phyloP scores from a whole-genome alignment of 2,329 filamentous ascomycete species.

The Aspergillus ochraceoroseus region DNA sequence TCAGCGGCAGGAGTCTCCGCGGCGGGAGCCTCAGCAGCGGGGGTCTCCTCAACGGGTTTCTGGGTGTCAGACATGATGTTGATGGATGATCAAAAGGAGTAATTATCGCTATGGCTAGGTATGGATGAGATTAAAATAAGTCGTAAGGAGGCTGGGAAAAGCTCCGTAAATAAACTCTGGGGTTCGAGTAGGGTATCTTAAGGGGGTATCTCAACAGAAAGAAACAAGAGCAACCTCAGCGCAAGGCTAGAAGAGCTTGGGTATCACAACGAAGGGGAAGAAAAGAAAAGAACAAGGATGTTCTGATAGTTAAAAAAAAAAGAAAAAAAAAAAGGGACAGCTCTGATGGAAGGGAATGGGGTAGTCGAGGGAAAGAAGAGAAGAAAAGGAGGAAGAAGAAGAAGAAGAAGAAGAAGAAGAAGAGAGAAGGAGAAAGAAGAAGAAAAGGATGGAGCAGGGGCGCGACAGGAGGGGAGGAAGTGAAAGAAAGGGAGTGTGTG shows the following conservation, averaged over 20 bases:
- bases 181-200: constrained; percentile 25
- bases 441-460: constrained; percentile 27
- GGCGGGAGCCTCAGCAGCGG: constrained; percentile 41
- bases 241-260: constrained; percentile 38
- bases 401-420: constrained; percentile 26
- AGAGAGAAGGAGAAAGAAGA: constrained; percentile 23
- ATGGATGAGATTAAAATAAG: constrained; percentile 19
- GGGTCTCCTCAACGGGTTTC: constrained; percentile 63
- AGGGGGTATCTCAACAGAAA: constrained; percentile 36
- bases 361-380: too few relatives aligned
- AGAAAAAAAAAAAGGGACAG: constrained; percentile 22
- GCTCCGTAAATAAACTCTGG: constrained; percentile 19
- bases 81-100: constrained; percentile 19
- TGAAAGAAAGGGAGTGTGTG: constrained; percentile 19
- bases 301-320: constrained; percentile 18
- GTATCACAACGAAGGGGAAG: constrained; percentile 35
- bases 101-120: constrained; percentile 22
- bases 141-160: constrained; percentile 17
- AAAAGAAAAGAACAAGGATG: constrained; percentile 22
- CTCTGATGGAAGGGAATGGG: constrained; percentile 17
- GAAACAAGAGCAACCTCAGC: constrained; percentile 29
- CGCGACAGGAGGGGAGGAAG: constrained; percentile 22
- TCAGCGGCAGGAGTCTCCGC: constrained; percentile 29
- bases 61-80: constrained; percentile 66
- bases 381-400: constrained; percentile 22